Percentiles rank a stretch among this genome's conserved stretches.
Evolutionary conservation across 139 green algal genomes (phyloP).

Genomic region (Picochlorum sp.): DNA sequence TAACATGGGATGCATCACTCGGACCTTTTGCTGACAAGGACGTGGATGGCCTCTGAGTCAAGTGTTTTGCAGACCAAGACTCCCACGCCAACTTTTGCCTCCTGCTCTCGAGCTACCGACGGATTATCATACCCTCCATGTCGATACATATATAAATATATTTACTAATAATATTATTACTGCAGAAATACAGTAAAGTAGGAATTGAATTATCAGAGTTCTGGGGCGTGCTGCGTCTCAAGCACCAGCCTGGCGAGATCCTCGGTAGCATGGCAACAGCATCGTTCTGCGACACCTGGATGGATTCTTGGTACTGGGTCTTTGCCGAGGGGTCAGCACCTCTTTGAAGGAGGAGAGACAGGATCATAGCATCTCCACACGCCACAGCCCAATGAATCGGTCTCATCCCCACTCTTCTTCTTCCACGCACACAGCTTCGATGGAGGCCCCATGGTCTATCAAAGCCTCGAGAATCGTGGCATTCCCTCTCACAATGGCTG

Average conservation of each 20-base stretch:
- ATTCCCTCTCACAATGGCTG: no score
- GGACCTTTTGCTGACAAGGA: not conserved
- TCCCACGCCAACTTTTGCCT: constrained; percentile 10
- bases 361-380: not conserved
- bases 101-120: no score
- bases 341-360: not conserved
- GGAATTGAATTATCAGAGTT: no score
- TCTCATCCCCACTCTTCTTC: not conserved
- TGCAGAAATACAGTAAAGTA: no score
- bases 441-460: not conserved
- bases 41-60: not conserved
- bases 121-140: no score
- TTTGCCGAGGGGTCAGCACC: not conserved
- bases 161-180: no score
- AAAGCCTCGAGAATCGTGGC: not conserved
- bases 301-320: not conserved
- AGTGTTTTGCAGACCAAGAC: not conserved
- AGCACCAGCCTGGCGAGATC: no score
- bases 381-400: not conserved
- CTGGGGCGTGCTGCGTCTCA: no score
- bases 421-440: not conserved
- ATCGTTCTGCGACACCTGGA: no score
- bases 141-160: no score
- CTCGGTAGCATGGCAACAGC: no score
- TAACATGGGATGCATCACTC: no score